Conservation (phyloP, 2,329 filamentous ascomycete species). For the Aspergillus quadricinctus region DNA sequence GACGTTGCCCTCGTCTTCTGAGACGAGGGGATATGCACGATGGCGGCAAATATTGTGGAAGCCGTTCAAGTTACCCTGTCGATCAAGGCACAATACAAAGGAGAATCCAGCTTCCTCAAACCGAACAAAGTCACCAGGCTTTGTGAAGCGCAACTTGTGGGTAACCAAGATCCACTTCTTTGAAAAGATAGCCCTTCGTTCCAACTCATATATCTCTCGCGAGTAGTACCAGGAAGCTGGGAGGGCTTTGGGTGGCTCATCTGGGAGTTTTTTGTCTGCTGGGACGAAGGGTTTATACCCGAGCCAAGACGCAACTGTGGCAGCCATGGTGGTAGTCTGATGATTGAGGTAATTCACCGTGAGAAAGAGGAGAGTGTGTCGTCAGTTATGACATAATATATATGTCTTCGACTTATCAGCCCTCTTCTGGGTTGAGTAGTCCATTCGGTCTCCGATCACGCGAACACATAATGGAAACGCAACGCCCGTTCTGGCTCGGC, state of each 20-base stretch:
- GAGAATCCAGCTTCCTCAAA: constrained; percentile 55
- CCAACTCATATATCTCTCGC: constrained; percentile 46
- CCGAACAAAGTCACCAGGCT: constrained; percentile 53
- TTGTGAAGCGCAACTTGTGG: constrained; percentile 44
- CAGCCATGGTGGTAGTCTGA: not conserved
- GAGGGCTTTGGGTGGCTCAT: constrained; percentile 26
- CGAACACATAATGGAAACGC: not conserved
- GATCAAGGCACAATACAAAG: constrained; percentile 50
- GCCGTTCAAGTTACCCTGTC: constrained; percentile 48
- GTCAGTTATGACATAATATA: not conserved
- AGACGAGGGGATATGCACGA: constrained; percentile 54
- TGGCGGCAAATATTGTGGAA: constrained; percentile 61
- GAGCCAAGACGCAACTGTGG: not conserved
- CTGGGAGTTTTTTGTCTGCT: not conserved
- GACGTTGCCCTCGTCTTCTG: constrained; percentile 44
- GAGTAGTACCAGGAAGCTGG: constrained; percentile 46
- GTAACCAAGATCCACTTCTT: constrained; percentile 40
- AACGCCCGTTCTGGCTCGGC: not conserved
- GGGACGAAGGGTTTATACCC: not conserved
- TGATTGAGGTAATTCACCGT: not conserved
- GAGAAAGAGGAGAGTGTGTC: not conserved
- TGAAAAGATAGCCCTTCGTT: constrained; percentile 52
- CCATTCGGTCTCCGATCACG: not conserved
- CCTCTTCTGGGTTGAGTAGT: not conserved
- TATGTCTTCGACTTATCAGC: not conserved